Base-by-base conservation (phyloP, 306 rosid species). In the Acacia melanoxylon region DNA sequence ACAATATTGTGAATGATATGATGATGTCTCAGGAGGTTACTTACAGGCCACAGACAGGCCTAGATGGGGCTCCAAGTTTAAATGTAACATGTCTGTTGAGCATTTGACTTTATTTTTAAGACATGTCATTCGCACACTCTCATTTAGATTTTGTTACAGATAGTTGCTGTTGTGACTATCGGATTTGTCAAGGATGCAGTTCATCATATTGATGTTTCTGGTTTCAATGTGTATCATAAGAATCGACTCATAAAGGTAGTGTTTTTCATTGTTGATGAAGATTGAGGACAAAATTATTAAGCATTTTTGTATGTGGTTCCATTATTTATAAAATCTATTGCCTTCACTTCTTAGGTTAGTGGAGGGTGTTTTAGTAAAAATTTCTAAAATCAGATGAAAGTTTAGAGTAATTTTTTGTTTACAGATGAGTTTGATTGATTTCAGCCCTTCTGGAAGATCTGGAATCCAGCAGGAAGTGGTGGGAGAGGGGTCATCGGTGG, bases 401-500 rank as follows among this genome's bases (percentile, higher is more conserved):
- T 37, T 37, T 37, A 37, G 41, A 37, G 41, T 6, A 37, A 37
- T 0, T 6, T 37, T 37, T 37, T 37, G 41, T 37, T 88, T 80
- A 87, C 63, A 31, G 13, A 33, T 84, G 22, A 16, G 62, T 67
- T 83, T 83, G 52, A 78, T 86, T 86, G 77, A 63, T 82, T 86
- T 69, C 92, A 96, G 99, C 99, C 99, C 54, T 96, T 96, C 87
- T 93, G 99, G 99, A 92, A 98, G 89, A 88, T 96, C 82, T 93
- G 98, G 99, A 96, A 93, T 85, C 94, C 99, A 67, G 92, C 98
- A 13, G 98, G 98, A 85, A 96, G 99, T 84, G 92, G 92, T 51
- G 98, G 99, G 59, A 97, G 98, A 24, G 98, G 99, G 83, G 99
- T 96, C 85, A 96, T 96, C 82, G 99, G 99, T 96, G 45, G 35